Conservation (phyloP, 1,284 basidiomycete species). For the Cutaneotrichosporon arboriforme region DNA sequence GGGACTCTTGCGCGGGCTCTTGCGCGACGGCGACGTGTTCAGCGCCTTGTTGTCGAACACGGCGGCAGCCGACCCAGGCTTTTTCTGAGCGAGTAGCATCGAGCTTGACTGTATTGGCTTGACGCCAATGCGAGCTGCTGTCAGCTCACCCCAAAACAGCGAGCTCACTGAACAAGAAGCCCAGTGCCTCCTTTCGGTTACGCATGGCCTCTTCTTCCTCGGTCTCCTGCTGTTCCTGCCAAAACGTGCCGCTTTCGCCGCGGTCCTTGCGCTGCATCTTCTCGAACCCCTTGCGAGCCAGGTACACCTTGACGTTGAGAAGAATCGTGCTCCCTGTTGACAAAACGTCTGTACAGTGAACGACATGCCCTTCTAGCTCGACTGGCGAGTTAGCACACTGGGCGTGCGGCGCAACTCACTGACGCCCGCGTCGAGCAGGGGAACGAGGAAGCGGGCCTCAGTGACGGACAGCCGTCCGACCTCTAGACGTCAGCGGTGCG, state of each 20-base stretch:
- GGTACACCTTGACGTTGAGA: slow-evolving; percentile 43
- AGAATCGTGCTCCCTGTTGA: slow-evolving; percentile 43
- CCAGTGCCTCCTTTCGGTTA: slow-evolving; percentile 44
- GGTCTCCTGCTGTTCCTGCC: slow-evolving; percentile 48
- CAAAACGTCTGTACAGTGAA: slow-evolving; percentile 41
- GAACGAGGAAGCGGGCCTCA: slow-evolving; percentile 42
- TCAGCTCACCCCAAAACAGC: slow-evolving; percentile 1
- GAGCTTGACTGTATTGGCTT: slow-evolving; percentile 43
- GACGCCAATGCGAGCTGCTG: slow-evolving; percentile 42
- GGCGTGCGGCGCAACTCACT: no score
- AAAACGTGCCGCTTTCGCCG: slow-evolving; percentile 32
- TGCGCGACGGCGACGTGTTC: slow-evolving; percentile 26
- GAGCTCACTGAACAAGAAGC: slow-evolving; percentile 39
- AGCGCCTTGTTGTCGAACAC: slow-evolving; percentile 34
- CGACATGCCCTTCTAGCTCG: slow-evolving; percentile 40
- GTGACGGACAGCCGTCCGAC: slow-evolving; percentile 44
- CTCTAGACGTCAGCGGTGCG: slow-evolving; percentile 8
- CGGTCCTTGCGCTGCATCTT: slow-evolving; percentile 31
- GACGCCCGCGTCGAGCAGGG: slow-evolving; percentile 43
- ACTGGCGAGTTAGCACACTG: slow-evolving; percentile 25
- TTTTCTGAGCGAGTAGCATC: slow-evolving; percentile 42
- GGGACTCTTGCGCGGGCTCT: slow-evolving; percentile 13
- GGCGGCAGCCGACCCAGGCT: slow-evolving; percentile 29
- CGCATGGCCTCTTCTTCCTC: slow-evolving; percentile 45
- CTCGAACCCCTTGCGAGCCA: slow-evolving; percentile 41